Percentiles rank a stretch among this genome's conserved stretches.
These are phyloP conservation scores for Phytophthora hybrid DNA, from an alignment of 352 stramenopile species.

Conservation along the genomic window DNA sequence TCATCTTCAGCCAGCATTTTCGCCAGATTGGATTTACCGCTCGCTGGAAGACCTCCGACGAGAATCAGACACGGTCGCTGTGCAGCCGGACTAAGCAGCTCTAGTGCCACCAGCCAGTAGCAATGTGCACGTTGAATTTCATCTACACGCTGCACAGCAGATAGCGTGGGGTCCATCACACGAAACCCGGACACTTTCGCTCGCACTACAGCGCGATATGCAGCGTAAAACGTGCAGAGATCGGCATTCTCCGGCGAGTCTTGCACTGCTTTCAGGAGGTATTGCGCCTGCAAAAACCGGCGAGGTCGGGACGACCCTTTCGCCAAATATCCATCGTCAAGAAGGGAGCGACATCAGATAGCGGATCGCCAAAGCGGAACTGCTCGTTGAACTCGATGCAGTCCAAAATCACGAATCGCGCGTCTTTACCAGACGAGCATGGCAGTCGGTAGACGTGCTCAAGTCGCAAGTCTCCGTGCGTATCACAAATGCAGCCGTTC, in stretches of 20 bases:
- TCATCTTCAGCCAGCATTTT: conserved; percentile 62
- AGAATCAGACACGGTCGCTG: conserved; percentile 66
- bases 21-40: conserved; percentile 71
- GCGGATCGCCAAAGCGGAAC: conserved; percentile 72
- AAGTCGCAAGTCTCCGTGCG: conserved; percentile 70
- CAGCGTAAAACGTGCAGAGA: conserved; percentile 69
- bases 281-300: conserved; percentile 61
- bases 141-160: conserved; percentile 39
- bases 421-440: conserved; percentile 3
- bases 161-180: conserved; percentile 59
- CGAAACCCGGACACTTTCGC: conserved; percentile 78
- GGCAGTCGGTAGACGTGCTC: conserved; percentile 72
- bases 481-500: conserved; percentile 71
- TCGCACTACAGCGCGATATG: conserved; percentile 74
- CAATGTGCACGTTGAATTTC: conserved; percentile 58
- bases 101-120: conserved; percentile 76
- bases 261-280: conserved; percentile 58
- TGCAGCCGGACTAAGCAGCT: conserved; percentile 47
- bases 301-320: conserved; percentile 64
- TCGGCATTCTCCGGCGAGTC: conserved; percentile 56
- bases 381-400: conserved; percentile 88
- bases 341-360: conserved; percentile 76
- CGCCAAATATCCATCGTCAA: conserved; percentile 76
- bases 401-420: conserved; percentile 62
- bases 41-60: conserved; percentile 64